Conservation (phyloP, 306 rosid species). For the Acacia acuminata region DNA sequence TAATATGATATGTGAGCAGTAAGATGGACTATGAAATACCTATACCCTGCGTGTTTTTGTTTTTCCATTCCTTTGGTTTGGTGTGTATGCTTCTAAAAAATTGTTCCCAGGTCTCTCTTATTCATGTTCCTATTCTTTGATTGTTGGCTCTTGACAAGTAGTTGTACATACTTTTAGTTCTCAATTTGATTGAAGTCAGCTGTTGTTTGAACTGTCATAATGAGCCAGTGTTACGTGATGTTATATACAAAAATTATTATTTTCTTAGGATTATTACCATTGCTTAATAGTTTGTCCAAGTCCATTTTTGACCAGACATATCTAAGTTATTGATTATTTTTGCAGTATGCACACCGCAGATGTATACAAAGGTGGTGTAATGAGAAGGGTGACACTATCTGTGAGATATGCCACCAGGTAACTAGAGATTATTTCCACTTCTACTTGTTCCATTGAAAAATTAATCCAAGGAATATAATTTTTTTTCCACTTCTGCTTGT, state of each 20-base stretch:
- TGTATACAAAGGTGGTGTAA: slow-evolving; percentile 96
- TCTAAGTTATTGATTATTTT: slow-evolving; percentile 17
- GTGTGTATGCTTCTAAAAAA: slow-evolving; percentile 5
- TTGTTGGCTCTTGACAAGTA: slow-evolving; percentile 10
- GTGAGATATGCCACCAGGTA: slow-evolving; percentile 99
- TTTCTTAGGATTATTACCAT: background rate
- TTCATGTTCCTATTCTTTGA: background rate
- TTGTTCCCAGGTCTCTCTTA: background rate
- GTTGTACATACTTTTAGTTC: background rate
- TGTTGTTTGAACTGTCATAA: slow-evolving; percentile 7
- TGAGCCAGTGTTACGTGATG: background rate
- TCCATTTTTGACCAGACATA: background rate
- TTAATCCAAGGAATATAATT: no score
- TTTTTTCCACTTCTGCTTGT: background rate
- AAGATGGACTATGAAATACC: slow-evolving; percentile 8
- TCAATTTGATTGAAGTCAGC: background rate
- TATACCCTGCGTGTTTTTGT: background rate
- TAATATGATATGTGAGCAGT: background rate
- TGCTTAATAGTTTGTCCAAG: slow-evolving; percentile 4
- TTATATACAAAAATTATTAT: background rate
- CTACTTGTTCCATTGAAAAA: background rate
- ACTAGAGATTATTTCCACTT: slow-evolving; percentile 17
- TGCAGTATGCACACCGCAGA: slow-evolving; percentile 94
- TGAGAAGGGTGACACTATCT: slow-evolving; percentile 88
- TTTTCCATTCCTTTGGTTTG: slow-evolving; percentile 11